These are phyloP conservation scores for Fusarium incarnatum DNA, from an alignment of 2,329 filamentous ascomycete species.

Conservation along the genomic window DNA sequence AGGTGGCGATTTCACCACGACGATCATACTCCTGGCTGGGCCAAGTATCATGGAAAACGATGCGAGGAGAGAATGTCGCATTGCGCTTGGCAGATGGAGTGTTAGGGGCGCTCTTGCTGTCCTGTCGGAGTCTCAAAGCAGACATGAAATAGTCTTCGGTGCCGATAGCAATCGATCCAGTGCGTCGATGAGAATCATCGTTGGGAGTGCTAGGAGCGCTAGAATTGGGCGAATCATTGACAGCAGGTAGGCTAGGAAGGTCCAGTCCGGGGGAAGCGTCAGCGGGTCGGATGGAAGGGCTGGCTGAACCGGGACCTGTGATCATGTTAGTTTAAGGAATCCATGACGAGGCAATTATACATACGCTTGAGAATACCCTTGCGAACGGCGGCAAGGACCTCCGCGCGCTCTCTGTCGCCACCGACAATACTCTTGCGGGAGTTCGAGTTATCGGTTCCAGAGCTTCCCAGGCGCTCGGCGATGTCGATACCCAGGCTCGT, in stretches of 20 bases:
- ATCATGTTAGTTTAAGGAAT: slow-evolving; percentile 28
- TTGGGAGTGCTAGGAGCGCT: slow-evolving; percentile 89
- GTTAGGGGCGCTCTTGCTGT: slow-evolving; percentile 82
- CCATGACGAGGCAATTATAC: slow-evolving; percentile 18
- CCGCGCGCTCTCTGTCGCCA: slow-evolving; percentile 88
- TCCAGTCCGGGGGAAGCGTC: slow-evolving; percentile 69
- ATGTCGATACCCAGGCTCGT: slow-evolving; percentile 62
- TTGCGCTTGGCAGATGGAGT: slow-evolving; percentile 76
- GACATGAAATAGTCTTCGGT: slow-evolving; percentile 92
- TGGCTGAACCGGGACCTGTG: slow-evolving; percentile 69
- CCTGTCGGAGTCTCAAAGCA: slow-evolving; percentile 76
- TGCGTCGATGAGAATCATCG: slow-evolving; percentile 77
- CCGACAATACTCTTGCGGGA: slow-evolving; percentile 90
- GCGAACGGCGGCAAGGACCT: slow-evolving; percentile 90
- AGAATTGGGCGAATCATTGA: slow-evolving; percentile 83
- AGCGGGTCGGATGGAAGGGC: slow-evolving; percentile 71
- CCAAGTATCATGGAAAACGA: slow-evolving; percentile 97
- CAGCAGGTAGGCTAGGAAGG: slow-evolving; percentile 70
- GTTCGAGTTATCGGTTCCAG: slow-evolving; percentile 69
- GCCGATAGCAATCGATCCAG: slow-evolving; percentile 77
- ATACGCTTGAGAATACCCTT: slow-evolving; percentile 96
- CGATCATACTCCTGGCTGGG: slow-evolving; percentile 95
- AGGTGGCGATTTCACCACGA: slow-evolving; percentile 94
- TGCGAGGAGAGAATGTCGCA: slow-evolving; percentile 87
- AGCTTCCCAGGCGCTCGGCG: slow-evolving; percentile 66